A percentile compares a stretch with the other conserved stretches of the same genome.
phyloP scores from a whole-genome alignment of 106 monocot species.

The Dendrobium huoshanense region DNA sequence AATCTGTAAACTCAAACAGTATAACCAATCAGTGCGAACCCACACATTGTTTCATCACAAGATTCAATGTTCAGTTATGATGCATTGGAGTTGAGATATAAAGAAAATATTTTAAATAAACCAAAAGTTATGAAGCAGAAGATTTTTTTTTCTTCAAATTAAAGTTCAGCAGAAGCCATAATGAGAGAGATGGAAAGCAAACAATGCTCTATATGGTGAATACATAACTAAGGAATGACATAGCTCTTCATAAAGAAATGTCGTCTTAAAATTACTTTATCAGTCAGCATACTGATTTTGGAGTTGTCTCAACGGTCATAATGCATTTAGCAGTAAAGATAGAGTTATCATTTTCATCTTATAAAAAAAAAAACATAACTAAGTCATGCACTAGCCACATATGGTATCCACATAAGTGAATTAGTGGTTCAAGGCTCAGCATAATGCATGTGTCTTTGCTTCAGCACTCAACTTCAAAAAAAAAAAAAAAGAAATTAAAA shows the following conservation, averaged over 20 bases:
- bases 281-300: neutral
- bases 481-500: too few relatives aligned
- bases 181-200: too few relatives aligned
- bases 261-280: neutral
- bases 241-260: neutral
- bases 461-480: too few relatives aligned
- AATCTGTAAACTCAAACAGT: conserved; percentile 34
- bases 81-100: neutral
- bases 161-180: too few relatives aligned
- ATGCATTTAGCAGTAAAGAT: neutral
- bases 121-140: too few relatives aligned
- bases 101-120: neutral
- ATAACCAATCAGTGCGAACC: neutral
- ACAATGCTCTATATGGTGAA: neutral
- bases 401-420: too few relatives aligned
- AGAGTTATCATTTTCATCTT: neutral
- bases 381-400: too few relatives aligned
- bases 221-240: neutral
- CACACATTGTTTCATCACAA: neutral
- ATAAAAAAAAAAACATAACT: neutral
- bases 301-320: neutral
- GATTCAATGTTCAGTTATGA: neutral
- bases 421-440: too few relatives aligned
- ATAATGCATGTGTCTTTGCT: too few relatives aligned
- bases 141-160: too few relatives aligned